Evolutionary conservation across 257 asterid genomes (phyloP).

Genomic region (Salvia rosmarinus): DNA sequence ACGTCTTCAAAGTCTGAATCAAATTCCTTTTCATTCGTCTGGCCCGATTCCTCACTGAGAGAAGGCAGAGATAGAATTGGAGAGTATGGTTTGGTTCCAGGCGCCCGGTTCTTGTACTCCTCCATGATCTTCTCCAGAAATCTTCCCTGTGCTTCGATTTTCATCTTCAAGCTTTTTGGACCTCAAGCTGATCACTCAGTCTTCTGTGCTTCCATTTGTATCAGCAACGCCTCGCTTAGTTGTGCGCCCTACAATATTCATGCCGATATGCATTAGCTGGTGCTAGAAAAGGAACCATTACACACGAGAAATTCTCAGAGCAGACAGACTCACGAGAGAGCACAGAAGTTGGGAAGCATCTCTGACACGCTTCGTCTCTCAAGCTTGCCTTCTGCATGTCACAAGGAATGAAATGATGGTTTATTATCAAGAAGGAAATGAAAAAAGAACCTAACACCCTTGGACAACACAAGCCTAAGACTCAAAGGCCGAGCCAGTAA

Average conservation of each 20-base stretch:
- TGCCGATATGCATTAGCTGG: not conserved
- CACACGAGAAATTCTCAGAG: too few species aligned
- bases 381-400: constrained; percentile 62
- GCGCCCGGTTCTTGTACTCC: constrained; percentile 51
- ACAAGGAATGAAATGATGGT: not conserved
- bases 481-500: too few species aligned
- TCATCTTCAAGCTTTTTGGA: constrained; percentile 73
- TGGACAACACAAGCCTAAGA: too few species aligned
- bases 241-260: constrained; percentile 54
- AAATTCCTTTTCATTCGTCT: constrained; percentile 47
- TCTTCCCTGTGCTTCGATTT: constrained; percentile 77
- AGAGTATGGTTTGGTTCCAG: constrained; percentile 51
- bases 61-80: constrained; percentile 65
- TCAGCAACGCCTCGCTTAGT: constrained; percentile 67
- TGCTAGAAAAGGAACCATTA: too few species aligned
- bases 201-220: constrained; percentile 75
- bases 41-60: constrained; percentile 68
- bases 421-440: too few species aligned
- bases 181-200: constrained; percentile 68
- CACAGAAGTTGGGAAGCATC: constrained; percentile 76
- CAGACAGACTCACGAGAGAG: constrained; percentile 71
- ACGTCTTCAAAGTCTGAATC: constrained; percentile 52
- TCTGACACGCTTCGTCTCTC: constrained; percentile 78
- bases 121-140: constrained; percentile 66
- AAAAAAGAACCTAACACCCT: too few species aligned